A percentile compares a stretch with the other conserved stretches of the same genome.
Conservation (phyloP, 768 basidiomycete genomes). For the Psilocybe sp. region DNA sequence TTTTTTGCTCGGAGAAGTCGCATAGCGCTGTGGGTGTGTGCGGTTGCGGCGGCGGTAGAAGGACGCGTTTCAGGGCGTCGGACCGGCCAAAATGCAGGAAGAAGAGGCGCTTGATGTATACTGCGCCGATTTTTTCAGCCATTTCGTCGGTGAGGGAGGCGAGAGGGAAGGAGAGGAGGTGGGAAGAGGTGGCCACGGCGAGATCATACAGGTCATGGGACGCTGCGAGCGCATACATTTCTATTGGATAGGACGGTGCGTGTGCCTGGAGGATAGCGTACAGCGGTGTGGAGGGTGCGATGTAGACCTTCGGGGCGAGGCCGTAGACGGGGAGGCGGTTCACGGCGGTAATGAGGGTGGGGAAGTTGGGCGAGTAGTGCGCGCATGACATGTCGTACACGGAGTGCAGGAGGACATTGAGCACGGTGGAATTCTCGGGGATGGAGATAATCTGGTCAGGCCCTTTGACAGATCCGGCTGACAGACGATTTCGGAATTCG, state of each 20-base stretch:
- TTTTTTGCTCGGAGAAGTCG: conserved; percentile 77
- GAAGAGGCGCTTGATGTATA: conserved; percentile 79
- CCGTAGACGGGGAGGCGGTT: conserved; percentile 60
- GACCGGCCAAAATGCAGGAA: conserved; percentile 81
- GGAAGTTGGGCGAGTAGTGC: conserved; percentile 70
- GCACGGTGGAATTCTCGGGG: conserved; percentile 54
- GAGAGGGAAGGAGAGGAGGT: conserved; percentile 71
- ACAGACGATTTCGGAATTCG: conserved; percentile 57
- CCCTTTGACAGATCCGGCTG: conserved; percentile 36
- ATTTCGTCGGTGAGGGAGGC: conserved; percentile 68
- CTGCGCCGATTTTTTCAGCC: conserved; percentile 65
- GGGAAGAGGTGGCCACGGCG: conserved; percentile 71
- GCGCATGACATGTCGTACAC: conserved; percentile 72
- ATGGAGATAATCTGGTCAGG: conserved; percentile 58
- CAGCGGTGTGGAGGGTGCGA: conserved; percentile 53
- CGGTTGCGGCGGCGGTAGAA: conserved; percentile 71
- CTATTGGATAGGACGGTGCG: conserved; percentile 66
- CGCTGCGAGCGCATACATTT: conserved; percentile 72
- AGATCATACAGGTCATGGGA: conserved; percentile 66
- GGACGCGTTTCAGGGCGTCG: conserved; percentile 77
- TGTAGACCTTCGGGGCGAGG: conserved; percentile 43
- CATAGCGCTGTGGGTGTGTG: conserved; percentile 70
- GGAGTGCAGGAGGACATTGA: conserved; percentile 73
- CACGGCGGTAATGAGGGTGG: conserved; percentile 55
- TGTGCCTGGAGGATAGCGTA: conserved; percentile 60